Evolutionary conservation across 2,329 filamentous ascomycete species (phyloP), one percentile per base, ranked within the genome.

Genomic region (Clonostachys chloroleuca): DNA sequence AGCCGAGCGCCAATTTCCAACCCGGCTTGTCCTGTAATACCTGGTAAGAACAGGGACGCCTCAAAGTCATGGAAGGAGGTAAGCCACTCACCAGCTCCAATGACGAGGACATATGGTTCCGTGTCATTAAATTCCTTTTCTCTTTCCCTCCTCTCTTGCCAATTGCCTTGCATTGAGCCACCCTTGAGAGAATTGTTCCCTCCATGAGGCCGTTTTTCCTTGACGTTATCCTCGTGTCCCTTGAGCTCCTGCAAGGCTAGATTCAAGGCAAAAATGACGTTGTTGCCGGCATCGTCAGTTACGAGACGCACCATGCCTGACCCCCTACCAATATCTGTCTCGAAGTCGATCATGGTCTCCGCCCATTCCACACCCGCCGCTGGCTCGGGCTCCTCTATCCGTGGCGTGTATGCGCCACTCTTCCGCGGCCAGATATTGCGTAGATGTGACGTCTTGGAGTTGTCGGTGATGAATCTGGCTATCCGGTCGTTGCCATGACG

Each of bases 11-110:
- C 69, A 42, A 67, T 55, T 33, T 65, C 69, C 16, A 72, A 53
- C 14, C 70, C 70, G 16, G 68, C 60, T 52, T 73, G 70, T 7
- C 69, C 70, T 69, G 39, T 24, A 40, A n/a, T 9, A 10, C 24
- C 10, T 3, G 20, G 17, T 44, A 34, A 39, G 37, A n/a, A 10
- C 2, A 30, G 10, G 24, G 4, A 10, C 10, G 8, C 24, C 24
- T 30, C 24, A 30, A 4, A 30, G 24, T 30, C 8, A 10, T 30
- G 24, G 24, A 30, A 30, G 24, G 8, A 30, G 8, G 8, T 10
- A 10, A 30, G 9, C 24, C 24, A 30, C 9, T 46, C 40, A 30
- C 46, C 47, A 13, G 47, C 47, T 34, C 70, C 70, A 42, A 73
- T 55, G 34, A 73, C 61, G 37, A 74, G 47, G 2, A 70, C 65